These are phyloP conservation scores for Nothophytophthora sp. DNA, from an alignment of 352 stramenopile species.

Conservation along the genomic window DNA sequence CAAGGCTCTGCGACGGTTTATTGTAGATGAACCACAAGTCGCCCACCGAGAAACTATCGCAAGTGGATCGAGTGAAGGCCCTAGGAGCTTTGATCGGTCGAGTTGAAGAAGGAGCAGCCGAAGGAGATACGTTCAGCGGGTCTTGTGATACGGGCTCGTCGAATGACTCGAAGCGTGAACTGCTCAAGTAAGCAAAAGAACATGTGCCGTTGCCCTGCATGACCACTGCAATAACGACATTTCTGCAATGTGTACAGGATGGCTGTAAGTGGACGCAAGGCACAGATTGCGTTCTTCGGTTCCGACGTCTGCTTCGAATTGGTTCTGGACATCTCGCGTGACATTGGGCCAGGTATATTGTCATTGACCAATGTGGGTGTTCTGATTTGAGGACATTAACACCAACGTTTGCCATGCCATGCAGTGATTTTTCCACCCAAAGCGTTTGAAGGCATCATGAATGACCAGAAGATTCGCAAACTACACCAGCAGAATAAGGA, in stretches of 20 bases:
- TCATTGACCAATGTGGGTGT: background rate
- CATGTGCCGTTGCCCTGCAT: background rate
- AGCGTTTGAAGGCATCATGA: conserved; percentile 84
- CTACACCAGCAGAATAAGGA: conserved; percentile 72
- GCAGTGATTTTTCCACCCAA: conserved; percentile 68
- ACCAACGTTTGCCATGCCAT: conserved; percentile 1
- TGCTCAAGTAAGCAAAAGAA: conserved; percentile 70
- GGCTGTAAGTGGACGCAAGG: conserved; percentile 62
- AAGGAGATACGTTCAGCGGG: conserved; percentile 50
- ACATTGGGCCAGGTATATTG: conserved; percentile 53
- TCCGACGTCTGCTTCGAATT: conserved; percentile 81
- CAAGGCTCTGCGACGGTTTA: background rate
- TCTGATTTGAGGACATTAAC: background rate
- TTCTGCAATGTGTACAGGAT: conserved; percentile 39
- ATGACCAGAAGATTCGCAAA: conserved; percentile 76
- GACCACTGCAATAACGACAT: background rate
- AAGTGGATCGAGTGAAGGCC: conserved; percentile 57
- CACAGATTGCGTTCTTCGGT: conserved; percentile 77
- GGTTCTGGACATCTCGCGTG: conserved; percentile 57
- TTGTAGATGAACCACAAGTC: conserved; percentile 11
- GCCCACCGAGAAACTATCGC: conserved; percentile 43
- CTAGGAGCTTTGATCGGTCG: conserved; percentile 52
- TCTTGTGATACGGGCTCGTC: conserved; percentile 27
- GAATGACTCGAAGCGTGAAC: conserved; percentile 68
- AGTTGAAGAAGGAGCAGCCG: conserved; percentile 59